Evolutionary conservation across 306 rosid species (phyloP), one percentile per base, ranked within the genome.

Genomic region (Lotus japonicus): DNA sequence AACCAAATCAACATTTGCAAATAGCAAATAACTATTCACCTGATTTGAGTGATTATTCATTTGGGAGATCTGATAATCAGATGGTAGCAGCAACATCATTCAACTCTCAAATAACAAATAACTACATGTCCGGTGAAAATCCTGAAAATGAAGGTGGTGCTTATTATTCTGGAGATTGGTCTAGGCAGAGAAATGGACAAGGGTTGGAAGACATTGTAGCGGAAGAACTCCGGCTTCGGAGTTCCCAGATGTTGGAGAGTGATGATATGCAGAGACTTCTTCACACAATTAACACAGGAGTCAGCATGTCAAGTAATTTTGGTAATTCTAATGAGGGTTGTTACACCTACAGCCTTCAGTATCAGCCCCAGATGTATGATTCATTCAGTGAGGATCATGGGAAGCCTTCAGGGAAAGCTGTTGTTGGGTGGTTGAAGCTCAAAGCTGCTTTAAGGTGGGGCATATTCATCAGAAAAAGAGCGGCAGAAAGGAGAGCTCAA

Each of bases 361-460:
- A 84, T 75, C 88, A 84, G 33, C 85, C 94, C 58, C 92, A 61
- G 45, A 54, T 80, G 83, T 79, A 69, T 61, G 80, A 67, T 69
- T 19, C 81, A 9, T 71, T 76, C 13, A 31, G 53, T 5, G 83
- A 78, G 63, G 92, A 88, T 70, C 77, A 43, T 9, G 78, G 79
- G 0, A 84, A 65, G 76, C 51, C 84, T 58, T 86, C 94, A 0
- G 97, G 97, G 10, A 88, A 85, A 23, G 97, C 96, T 21, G 91
- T 85, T 33, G 85, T 91, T 7, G 97, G 97, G 52, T 91, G 97
- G 97, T 91, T 92, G 60, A 88, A 90, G 83, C 91, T 92, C 51
- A 91, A 85, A 82, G 97, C 96, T 3, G 97, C 96, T 21, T 82
- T 91, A 56, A 87, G 97, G 58, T 91, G 97, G 97, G 97, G 97